These are phyloP conservation scores for Diaporthe sp. DNA, from an alignment of 2,329 filamentous ascomycete species.

Conservation along the genomic window DNA sequence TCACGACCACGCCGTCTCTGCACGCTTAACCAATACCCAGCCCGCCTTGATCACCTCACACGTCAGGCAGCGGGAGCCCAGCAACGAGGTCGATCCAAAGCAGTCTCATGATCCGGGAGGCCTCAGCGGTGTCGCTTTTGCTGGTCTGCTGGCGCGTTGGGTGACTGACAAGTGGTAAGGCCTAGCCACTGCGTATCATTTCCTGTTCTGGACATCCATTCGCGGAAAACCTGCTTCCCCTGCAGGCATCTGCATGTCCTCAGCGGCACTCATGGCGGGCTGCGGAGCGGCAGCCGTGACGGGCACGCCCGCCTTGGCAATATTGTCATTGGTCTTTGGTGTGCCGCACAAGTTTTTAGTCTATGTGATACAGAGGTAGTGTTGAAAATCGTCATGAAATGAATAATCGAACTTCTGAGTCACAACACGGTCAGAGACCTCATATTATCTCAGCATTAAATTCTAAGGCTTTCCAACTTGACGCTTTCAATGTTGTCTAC, in stretches of 20 bases:
- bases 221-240: constrained; percentile 30
- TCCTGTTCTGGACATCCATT: constrained; percentile 7
- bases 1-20: constrained; percentile 17
- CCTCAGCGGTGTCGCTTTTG: constrained; percentile 11
- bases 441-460: background rate
- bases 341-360: background rate
- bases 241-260: background rate
- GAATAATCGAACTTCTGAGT: background rate
- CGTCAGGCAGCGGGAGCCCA: background rate
- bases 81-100: constrained; percentile 1
- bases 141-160: background rate
- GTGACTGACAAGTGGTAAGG: constrained; percentile 13
- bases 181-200: constrained; percentile 11
- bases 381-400: background rate
- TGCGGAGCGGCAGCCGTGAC: background rate
- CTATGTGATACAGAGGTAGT: background rate
- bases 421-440: background rate
- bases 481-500: background rate
- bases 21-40: constrained; percentile 6
- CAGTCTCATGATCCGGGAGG: constrained; percentile 14
- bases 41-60: constrained; percentile 4
- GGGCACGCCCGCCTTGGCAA: constrained; percentile 23
- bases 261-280: constrained; percentile 1
- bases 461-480: background rate
- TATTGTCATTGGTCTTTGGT: background rate